Conservation (phyloP, 768 basidiomycete genomes). For the Phaeotremella skinneri region DNA sequence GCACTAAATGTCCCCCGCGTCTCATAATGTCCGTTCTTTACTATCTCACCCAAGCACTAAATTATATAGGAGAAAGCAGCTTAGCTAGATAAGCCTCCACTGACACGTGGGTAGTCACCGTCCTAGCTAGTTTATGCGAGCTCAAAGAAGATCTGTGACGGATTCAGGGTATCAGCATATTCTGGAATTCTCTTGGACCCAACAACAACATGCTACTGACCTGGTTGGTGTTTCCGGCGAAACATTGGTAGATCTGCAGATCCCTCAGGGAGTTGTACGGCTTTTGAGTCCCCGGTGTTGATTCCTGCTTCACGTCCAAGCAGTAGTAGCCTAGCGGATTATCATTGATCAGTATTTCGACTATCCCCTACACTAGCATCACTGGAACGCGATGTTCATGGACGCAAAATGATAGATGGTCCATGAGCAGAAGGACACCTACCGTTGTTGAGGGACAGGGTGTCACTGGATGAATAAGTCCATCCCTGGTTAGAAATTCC, state of each 20-base stretch:
- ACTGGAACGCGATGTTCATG: too few species aligned
- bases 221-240: background rate
- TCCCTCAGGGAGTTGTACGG: slow-evolving; percentile 10
- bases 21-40: too few species aligned
- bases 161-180: background rate
- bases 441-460: background rate
- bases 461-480: background rate
- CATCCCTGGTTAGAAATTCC: background rate
- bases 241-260: slow-evolving; percentile 19
- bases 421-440: background rate
- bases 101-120: background rate
- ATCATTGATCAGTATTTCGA: too few species aligned
- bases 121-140: background rate
- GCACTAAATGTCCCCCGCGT: too few species aligned
- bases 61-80: too few species aligned
- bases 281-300: slow-evolving; percentile 5
- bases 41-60: too few species aligned
- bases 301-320: slow-evolving; percentile 10
- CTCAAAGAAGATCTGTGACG: slow-evolving; percentile 1
- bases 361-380: too few species aligned
- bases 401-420: too few species aligned
- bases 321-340: slow-evolving; percentile 6
- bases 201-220: background rate
- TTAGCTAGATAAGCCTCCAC: too few species aligned
- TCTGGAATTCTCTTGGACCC: background rate